Evolutionary conservation across 139 green algal species (phyloP), one percentile per base, ranked within the genome.

Genomic region (Ettlia oleoabundans): DNA sequence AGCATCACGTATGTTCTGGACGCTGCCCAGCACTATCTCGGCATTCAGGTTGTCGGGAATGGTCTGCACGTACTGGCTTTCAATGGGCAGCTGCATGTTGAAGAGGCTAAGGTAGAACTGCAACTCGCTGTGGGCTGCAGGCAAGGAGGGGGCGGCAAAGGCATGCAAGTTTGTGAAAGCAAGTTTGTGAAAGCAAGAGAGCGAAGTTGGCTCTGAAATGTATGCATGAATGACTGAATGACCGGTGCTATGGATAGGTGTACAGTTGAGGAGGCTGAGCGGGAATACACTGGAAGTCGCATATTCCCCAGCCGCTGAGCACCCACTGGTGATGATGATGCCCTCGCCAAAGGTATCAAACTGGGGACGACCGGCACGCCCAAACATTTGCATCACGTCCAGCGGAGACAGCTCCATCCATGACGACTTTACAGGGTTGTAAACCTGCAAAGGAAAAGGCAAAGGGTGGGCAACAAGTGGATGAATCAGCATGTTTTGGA

Each of bases 331-430:
- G 89, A 99, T 98, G 90, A 99, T 98, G 92, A 99, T 97, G 79
- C 95, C 96, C 87, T 98, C 94, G 55, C 97, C 97, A 84, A 95
- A 97, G 2, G 93, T 95, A 88, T 99, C 97, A 66, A 92, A 99
- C 92, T 98, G 96, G 19, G 97, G 97, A 1, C 97, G 91, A 6
- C 97, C 96, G 13, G 97, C 97, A 37, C 97, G 93, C 21, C 97
- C 97, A 89, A 99, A 94, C 97, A 99, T 99, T 91, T 99, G 97
- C 97, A 99, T 99, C 47, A 99, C 92, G 86, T 99, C 97, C 91
- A 98, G 92, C 8, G 93, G 92, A 62, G 84, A 92, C 66, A 99
- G 91, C 90, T 99, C 96, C 73, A 89, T 90, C 97, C 97, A 99
- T 2, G 80, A 90, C 35, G 87, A 86, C 88, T 98, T 98, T 55